A percentile compares a stretch with the other conserved stretches of the same genome.
Evolutionary conservation across 2,329 filamentous ascomycete species (phyloP).

Genomic region (Polytolypa hystricis): DNA sequence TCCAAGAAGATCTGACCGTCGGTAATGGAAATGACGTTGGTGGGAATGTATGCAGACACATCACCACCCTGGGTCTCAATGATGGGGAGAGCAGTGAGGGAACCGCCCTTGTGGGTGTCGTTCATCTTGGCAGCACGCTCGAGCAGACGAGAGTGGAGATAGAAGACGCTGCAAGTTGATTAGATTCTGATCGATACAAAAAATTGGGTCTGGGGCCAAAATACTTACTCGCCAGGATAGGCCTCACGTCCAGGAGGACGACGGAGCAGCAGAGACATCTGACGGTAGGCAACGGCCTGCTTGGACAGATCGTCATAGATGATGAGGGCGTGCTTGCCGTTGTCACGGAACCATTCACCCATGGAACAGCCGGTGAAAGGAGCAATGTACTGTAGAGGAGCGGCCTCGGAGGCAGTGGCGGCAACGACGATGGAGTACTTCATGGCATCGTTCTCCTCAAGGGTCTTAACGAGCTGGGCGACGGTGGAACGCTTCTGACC

Average conservation of each 20-base stretch:
- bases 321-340: slow-evolving; percentile 77
- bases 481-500: slow-evolving; percentile 99
- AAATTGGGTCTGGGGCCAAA: background rate
- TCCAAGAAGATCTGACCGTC: slow-evolving; percentile 99
- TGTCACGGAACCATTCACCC: slow-evolving; percentile 69
- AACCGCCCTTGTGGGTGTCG: slow-evolving; percentile 87
- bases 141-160: slow-evolving; percentile 96
- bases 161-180: slow-evolving; percentile 59
- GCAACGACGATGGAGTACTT: slow-evolving; percentile 93
- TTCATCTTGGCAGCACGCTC: slow-evolving; percentile 99
- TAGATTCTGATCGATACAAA: slow-evolving; percentile 12
- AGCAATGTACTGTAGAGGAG: slow-evolving; percentile 85
- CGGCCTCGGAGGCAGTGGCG: slow-evolving; percentile 93
- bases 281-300: slow-evolving; percentile 95
- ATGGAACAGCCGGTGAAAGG: slow-evolving; percentile 67
- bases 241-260: slow-evolving; percentile 98
- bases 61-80: slow-evolving; percentile 99
- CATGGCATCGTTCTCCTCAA: slow-evolving; percentile 99
- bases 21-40: slow-evolving; percentile 99
- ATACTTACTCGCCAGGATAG: slow-evolving; percentile 75
- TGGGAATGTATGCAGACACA: slow-evolving; percentile 99
- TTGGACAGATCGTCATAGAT: slow-evolving; percentile 94
- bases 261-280: slow-evolving; percentile 97
- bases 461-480: slow-evolving; percentile 97
- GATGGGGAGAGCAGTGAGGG: slow-evolving; percentile 90